Percentiles rank a stretch among this genome's conserved stretches.
phyloP scores from a whole-genome alignment of 1,284 basidiomycete genomes.

The Ustilago curta region DNA sequence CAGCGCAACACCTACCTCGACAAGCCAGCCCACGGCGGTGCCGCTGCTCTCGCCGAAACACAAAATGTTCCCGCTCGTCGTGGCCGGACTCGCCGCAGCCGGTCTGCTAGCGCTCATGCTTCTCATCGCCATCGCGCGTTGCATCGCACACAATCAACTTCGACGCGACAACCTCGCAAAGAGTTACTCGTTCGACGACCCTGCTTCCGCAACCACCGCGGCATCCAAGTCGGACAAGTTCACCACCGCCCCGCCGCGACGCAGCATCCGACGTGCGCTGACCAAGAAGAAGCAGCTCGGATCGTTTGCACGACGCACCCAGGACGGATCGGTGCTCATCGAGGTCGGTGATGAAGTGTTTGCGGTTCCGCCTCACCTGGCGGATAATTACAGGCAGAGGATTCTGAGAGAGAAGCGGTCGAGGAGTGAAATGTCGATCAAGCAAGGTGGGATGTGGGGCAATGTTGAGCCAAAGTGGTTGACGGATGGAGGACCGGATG shows the following conservation, averaged over 20 bases:
- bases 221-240: conserved; percentile 13
- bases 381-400: conserved; percentile 43
- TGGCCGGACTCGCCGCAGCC: conserved; percentile 31
- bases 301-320: conserved; percentile 39
- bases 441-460: conserved; percentile 12
- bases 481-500: conserved; percentile 34
- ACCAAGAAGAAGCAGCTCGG: conserved; percentile 47
- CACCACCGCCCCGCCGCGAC: conserved; percentile 4
- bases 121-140: conserved; percentile 43
- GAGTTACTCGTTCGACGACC: conserved; percentile 21
- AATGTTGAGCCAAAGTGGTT: conserved; percentile 25
- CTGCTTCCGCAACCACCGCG: neutral
- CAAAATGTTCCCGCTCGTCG: conserved; percentile 52
- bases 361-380: conserved; percentile 50
- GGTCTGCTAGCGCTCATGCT: conserved; percentile 41
- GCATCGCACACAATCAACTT: conserved; percentile 39
- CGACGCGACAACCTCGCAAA: conserved; percentile 32
- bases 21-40: neutral
- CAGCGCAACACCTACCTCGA: neutral
- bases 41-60: conserved; percentile 32
- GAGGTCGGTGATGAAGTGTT: conserved; percentile 61
- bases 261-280: conserved; percentile 33
- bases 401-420: conserved; percentile 23
- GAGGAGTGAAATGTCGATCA: conserved; percentile 6
- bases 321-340: conserved; percentile 50